Base-by-base conservation (phyloP, 164 flowering plant species). In the Magnolia kwangsiensis region DNA sequence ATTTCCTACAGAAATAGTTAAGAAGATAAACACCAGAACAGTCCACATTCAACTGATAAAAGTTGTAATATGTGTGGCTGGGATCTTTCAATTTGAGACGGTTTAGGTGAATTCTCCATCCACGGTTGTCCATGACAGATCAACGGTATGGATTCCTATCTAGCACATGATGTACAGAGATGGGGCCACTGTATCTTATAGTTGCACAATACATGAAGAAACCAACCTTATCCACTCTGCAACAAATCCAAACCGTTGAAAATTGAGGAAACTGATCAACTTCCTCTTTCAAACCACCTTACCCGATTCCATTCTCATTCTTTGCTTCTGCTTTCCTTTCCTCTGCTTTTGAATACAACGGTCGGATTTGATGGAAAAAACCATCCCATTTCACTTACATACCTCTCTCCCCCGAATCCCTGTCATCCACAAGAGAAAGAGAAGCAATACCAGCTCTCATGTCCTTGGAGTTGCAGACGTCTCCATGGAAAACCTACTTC, bases 311-410 rank as follows among this genome's bases (percentile, higher is more conserved):
- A 27, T 19, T 14, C 68, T 11, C 1, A 31, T 65, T n/a, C 67
- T 64, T 16, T 29, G n/a, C 45, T 68, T 16, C 10, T 27, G 9
- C 4, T 2, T 16, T 68, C 49, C 45, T 10, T 29, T 31, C 71
- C 19, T 29, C 50, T 5, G 71, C n/a, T 37, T 37, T 16, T 29
- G 51, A 68, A 24, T 31, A 11, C 50, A 31, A 68, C 71, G 50
- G 71, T 24, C 31, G 69, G 29, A 31, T 68, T 68, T 37, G n/a
- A 84, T 84, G 87, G 87, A 80, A 68, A 83, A 69, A 74, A 73
- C 80, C 29, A 71, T 58, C 80, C 68, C 81, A 31, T 55, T 72
- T 49, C 75, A 82, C 68, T 69, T 76, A 66, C 69, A 55, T 37
- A 69, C 80, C 45, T 73, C 31, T 16, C 7, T 75, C n/a, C 63